A percentile compares a stretch with the other conserved stretches of the same genome.
These are phyloP conservation scores for Nemania serpens DNA, from an alignment of 2,329 filamentous ascomycete genomes.

Conservation along the genomic window DNA sequence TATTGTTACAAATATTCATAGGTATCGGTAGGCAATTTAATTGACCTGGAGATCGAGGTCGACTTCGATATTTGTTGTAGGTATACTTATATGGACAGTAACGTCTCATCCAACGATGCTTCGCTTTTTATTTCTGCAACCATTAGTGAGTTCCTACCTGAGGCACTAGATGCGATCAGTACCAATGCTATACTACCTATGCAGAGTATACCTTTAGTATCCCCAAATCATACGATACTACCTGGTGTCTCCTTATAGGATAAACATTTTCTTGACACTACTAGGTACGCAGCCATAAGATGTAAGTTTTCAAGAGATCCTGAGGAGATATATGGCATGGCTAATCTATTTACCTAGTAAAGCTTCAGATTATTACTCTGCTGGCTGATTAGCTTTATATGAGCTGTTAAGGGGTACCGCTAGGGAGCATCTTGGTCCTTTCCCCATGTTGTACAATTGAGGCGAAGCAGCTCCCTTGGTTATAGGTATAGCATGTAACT, in stretches of 20 bases:
- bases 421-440: slow-evolving; percentile 27
- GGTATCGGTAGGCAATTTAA: too few species aligned
- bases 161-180: too few species aligned
- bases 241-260: neutral
- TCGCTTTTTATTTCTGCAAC: too few species aligned
- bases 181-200: too few species aligned
- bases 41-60: too few species aligned
- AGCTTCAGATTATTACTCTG: neutral
- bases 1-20: slow-evolving; percentile 20
- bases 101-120: too few species aligned
- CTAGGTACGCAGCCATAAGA: neutral
- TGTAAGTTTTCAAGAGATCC: neutral
- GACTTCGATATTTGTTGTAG: too few species aligned
- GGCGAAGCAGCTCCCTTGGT: slow-evolving; percentile 38
- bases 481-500: neutral
- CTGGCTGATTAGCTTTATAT: neutral
- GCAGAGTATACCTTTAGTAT: too few species aligned
- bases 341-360: slow-evolving; percentile 2
- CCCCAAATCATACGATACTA: too few species aligned
- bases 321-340: neutral
- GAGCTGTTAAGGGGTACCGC: neutral
- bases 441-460: slow-evolving; percentile 30
- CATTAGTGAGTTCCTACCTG: too few species aligned
- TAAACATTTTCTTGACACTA: neutral
- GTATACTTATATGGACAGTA: too few species aligned